phyloP scores from a whole-genome alignment of 352 stramenopile species.

The Phytophthora cajani region DNA sequence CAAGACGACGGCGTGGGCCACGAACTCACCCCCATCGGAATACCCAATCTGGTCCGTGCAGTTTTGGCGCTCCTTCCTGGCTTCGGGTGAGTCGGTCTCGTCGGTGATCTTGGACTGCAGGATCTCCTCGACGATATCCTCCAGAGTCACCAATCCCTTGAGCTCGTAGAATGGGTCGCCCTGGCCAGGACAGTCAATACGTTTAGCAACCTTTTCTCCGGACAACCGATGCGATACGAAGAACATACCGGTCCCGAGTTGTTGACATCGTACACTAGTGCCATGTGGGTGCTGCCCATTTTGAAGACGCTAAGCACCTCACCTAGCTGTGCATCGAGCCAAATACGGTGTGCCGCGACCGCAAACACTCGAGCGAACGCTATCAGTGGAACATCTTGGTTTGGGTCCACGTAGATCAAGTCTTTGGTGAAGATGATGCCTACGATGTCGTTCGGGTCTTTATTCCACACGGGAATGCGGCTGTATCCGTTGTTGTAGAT shows the following conservation, averaged over 20 bases:
- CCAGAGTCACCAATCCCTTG: constrained; percentile 97
- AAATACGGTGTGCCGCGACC: constrained; percentile 74
- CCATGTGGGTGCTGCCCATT: constrained; percentile 74
- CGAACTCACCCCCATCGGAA: constrained; percentile 61
- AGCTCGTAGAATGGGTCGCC: constrained; percentile 97
- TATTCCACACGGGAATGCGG: constrained; percentile 95
- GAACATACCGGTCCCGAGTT: constrained; percentile 71
- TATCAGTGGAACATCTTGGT: constrained; percentile 68
- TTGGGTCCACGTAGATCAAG: constrained; percentile 85
- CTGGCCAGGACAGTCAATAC: constrained; percentile 23
- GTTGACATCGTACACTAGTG: constrained; percentile 83
- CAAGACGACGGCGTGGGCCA: constrained; percentile 20
- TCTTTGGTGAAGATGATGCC: constrained; percentile 96
- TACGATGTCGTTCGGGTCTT: constrained; percentile 96
- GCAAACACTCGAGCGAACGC: constrained; percentile 93
- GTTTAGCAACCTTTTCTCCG: not conserved
- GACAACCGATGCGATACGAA: not conserved
- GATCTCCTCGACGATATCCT: constrained; percentile 99
- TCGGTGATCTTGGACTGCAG: constrained; percentile 96
- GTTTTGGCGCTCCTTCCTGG: constrained; percentile 50
- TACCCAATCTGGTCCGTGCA: constrained; percentile 63
- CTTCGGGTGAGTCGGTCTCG: constrained; percentile 89
- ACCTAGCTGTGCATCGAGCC: constrained; percentile 68
- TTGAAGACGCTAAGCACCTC: constrained; percentile 83
- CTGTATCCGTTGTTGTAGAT: constrained; percentile 94